Conservation (phyloP, 1,284 basidiomycete genomes). For the Volvariella surrecta region DNA sequence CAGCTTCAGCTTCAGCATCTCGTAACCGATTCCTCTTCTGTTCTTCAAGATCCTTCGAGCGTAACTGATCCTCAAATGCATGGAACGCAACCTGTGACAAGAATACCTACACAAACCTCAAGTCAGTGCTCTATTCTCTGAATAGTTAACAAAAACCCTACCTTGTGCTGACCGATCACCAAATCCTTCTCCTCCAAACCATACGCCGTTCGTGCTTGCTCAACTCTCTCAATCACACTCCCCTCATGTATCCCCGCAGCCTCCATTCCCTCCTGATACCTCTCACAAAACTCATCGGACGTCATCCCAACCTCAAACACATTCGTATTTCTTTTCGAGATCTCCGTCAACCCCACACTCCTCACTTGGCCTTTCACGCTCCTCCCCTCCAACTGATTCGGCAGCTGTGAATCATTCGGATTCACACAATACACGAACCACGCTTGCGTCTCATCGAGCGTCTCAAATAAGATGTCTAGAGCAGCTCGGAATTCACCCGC, state of each 20-base stretch:
- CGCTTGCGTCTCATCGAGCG: conserved; percentile 82
- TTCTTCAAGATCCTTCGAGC: conserved; percentile 78
- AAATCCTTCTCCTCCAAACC: conserved; percentile 68
- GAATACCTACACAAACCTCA: conserved; percentile 76
- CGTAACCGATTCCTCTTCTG: conserved; percentile 68
- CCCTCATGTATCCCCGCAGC: conserved; percentile 43
- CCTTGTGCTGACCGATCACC: conserved; percentile 77
- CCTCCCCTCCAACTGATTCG: conserved; percentile 89
- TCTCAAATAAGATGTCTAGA: conserved; percentile 81
- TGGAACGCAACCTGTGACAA: conserved; percentile 86
- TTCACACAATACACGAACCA: conserved; percentile 94
- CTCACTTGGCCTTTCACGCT: conserved; percentile 90
- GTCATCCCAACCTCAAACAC: conserved; percentile 84
- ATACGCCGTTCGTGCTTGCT: conserved; percentile 55
- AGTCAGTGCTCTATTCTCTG: not conserved
- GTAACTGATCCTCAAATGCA: conserved; percentile 81
- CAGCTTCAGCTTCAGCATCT: conserved; percentile 69
- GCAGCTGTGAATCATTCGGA: conserved; percentile 91
- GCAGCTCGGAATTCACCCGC: conserved; percentile 84
- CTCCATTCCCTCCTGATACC: conserved; percentile 62
- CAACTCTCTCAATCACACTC: conserved; percentile 41
- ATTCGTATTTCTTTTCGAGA: conserved; percentile 60
- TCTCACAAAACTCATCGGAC: conserved; percentile 79
- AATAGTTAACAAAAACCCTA: conserved; percentile 17
- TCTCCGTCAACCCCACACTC: conserved; percentile 73